Percentiles rank a stretch among this genome's conserved stretches.
phyloP scores from a whole-genome alignment of 371 early-diverging fungal genomes.

The Coemansia sp. region DNA sequence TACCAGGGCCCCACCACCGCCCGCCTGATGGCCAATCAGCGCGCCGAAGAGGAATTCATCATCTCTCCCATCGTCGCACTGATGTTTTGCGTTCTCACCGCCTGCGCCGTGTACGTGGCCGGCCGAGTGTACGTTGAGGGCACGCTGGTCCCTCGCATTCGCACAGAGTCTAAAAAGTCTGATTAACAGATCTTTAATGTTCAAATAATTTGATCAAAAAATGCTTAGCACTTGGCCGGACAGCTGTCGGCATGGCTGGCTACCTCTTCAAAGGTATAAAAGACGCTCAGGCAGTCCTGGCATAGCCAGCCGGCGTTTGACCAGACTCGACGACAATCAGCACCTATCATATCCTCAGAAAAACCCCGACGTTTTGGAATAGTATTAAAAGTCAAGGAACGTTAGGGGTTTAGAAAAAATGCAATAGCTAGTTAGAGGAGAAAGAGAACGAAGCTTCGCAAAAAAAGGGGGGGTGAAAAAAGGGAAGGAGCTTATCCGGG shows the following conservation, averaged over 20 bases:
- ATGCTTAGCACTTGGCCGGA: slow-evolving; percentile 6
- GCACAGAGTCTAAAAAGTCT: slow-evolving; percentile 11
- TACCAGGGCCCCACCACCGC: slow-evolving; percentile 35
- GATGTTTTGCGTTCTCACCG: slow-evolving; percentile 48
- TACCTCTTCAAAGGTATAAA: slow-evolving; percentile 42
- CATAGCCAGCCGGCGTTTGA: slow-evolving; percentile 37
- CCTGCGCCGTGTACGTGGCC: slow-evolving; percentile 40
- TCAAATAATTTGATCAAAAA: too few relatives aligned
- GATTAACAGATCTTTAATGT: background rate
- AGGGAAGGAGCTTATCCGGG: too few relatives aligned
- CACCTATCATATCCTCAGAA: too few relatives aligned
- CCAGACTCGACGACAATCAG: background rate
- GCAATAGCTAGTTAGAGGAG: too few relatives aligned
- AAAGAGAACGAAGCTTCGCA: too few relatives aligned
- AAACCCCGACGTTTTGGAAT: background rate
- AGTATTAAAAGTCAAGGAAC: too few relatives aligned
- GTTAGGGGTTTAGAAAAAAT: too few relatives aligned
- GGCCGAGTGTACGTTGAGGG: slow-evolving; percentile 49
- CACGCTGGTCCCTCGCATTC: slow-evolving; percentile 31
- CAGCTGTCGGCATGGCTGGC: slow-evolving; percentile 39
- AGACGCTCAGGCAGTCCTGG: slow-evolving; percentile 30
- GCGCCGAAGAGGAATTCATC: slow-evolving; percentile 42
- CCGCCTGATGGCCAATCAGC: slow-evolving; percentile 40
- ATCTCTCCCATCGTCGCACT: slow-evolving; percentile 44
- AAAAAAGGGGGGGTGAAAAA: too few relatives aligned